These are phyloP conservation scores for Ganoderma lingzhi DNA, from an alignment of 1,284 basidiomycete genomes.

Conservation along the genomic window DNA sequence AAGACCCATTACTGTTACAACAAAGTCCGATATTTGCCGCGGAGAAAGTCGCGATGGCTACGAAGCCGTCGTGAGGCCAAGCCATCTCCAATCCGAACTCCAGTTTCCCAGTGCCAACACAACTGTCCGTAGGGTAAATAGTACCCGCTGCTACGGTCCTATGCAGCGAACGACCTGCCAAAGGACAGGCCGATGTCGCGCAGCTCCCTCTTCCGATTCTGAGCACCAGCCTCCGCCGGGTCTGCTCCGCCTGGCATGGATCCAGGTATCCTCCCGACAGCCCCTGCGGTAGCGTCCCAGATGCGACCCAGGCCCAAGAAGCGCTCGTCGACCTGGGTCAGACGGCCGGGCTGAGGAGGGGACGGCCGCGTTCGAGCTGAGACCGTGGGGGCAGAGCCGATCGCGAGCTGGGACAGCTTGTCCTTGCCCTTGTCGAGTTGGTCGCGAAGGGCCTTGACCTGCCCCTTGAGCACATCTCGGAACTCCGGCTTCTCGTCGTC, in stretches of 20 bases:
- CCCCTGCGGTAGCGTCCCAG: conserved; percentile 31
- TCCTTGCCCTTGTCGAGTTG: conserved; percentile 56
- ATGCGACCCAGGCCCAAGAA: conserved; percentile 34
- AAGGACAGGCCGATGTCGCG: conserved; percentile 34
- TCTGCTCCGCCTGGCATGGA: conserved; percentile 31
- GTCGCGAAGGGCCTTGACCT: conserved; percentile 67
- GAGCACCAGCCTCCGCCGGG: conserved; percentile 12
- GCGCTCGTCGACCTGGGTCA: conserved; percentile 27
- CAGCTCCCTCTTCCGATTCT: conserved; percentile 31
- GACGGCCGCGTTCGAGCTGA: background rate
- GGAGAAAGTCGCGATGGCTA: background rate
- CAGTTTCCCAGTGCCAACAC: background rate
- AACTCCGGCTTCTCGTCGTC: conserved; percentile 60
- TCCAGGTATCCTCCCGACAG: conserved; percentile 35
- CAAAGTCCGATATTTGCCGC: background rate
- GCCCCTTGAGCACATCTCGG: conserved; percentile 53
- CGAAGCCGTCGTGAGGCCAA: background rate
- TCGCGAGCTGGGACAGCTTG: background rate
- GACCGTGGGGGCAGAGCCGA: background rate
- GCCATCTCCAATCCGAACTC: background rate
- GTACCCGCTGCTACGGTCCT: conserved; percentile 2
- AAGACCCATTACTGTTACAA: background rate
- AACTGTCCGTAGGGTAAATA: background rate
- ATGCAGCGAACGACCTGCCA: conserved; percentile 39
- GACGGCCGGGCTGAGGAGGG: conserved; percentile 13